Conservation (phyloP, 495 filamentous ascomycete species). For the Bryoglossum gracile region DNA sequence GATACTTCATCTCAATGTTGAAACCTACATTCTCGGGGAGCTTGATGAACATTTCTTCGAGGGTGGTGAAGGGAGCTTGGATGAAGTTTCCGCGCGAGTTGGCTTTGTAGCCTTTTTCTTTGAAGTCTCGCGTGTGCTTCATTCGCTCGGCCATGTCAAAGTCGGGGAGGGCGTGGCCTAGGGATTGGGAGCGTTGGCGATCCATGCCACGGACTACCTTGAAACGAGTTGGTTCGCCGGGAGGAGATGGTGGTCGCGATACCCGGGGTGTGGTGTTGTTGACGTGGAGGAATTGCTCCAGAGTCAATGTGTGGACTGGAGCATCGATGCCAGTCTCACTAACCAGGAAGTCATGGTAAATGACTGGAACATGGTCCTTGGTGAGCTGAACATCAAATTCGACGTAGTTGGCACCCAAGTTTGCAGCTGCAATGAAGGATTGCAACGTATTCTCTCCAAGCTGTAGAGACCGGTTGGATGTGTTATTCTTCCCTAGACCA, state of each 20-base stretch:
- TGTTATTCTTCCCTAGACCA: constrained; percentile 85
- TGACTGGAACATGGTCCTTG: constrained; percentile 96
- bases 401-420: constrained; percentile 84
- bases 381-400: constrained; percentile 96
- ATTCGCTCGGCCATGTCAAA: constrained; percentile 79
- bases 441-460: constrained; percentile 92
- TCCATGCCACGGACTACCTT: constrained; percentile 20
- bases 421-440: constrained; percentile 94
- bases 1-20: constrained; percentile 99
- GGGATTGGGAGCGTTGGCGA: constrained; percentile 23
- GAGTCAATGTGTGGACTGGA: constrained; percentile 86
- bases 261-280: constrained; percentile 34
- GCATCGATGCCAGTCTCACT: constrained; percentile 98
- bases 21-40: constrained; percentile 78
- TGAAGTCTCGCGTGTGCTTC: constrained; percentile 95
- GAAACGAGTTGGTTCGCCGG: constrained; percentile 17
- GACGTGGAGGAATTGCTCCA: constrained; percentile 90
- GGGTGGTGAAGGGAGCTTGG: constrained; percentile 87
- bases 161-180: constrained; percentile 20
- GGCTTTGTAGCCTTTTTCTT: constrained; percentile 82
- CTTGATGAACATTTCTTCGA: constrained; percentile 86
- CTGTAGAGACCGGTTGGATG: constrained; percentile 75
- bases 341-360: constrained; percentile 98
- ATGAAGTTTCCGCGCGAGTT: constrained; percentile 92
- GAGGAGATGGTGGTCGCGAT: constrained; percentile 23